These are phyloP conservation scores for Grosmannia huntii DNA, from an alignment of 2,329 filamentous ascomycete genomes.

Conservation along the genomic window DNA sequence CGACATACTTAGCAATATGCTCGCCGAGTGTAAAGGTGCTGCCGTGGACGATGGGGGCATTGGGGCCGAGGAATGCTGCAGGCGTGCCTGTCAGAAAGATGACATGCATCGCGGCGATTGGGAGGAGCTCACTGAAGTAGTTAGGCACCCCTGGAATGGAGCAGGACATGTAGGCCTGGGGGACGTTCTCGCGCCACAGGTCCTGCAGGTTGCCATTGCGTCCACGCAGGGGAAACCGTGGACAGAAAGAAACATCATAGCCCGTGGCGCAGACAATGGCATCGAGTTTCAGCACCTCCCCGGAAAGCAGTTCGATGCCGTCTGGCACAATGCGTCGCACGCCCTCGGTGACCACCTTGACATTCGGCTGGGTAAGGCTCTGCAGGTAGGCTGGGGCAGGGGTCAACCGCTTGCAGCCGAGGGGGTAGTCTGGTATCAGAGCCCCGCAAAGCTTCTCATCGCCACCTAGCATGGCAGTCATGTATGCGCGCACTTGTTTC, in stretches of 20 bases:
- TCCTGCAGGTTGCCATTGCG: slow-evolving; percentile 38
- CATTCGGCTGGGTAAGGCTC: slow-evolving; percentile 31
- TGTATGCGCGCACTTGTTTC: slow-evolving; percentile 29
- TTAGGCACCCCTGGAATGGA: slow-evolving; percentile 39
- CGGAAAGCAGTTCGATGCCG: slow-evolving; percentile 34
- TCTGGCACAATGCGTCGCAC: slow-evolving; percentile 33
- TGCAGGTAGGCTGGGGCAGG: slow-evolving; percentile 37
- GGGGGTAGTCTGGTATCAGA: slow-evolving; percentile 35
- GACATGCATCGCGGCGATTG: neutral
- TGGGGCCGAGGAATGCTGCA: slow-evolving; percentile 37
- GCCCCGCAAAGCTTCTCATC: slow-evolving; percentile 36
- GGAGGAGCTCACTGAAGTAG: slow-evolving; percentile 33
- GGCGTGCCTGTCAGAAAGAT: neutral
- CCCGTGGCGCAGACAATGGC: slow-evolving; percentile 45
- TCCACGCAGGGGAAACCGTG: slow-evolving; percentile 37
- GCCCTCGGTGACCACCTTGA: slow-evolving; percentile 31
- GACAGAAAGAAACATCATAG: slow-evolving; percentile 40
- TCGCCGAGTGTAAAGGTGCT: slow-evolving; percentile 37
- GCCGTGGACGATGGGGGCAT: slow-evolving; percentile 36
- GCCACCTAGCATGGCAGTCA: slow-evolving; percentile 32
- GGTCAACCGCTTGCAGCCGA: slow-evolving; percentile 36
- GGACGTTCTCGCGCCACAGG: slow-evolving; percentile 27
- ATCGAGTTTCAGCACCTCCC: slow-evolving; percentile 38
- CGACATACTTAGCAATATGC: slow-evolving; percentile 39
- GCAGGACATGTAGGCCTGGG: slow-evolving; percentile 40